phyloP scores from a whole-genome alignment of 805 yeast species.

The Candida montana region DNA sequence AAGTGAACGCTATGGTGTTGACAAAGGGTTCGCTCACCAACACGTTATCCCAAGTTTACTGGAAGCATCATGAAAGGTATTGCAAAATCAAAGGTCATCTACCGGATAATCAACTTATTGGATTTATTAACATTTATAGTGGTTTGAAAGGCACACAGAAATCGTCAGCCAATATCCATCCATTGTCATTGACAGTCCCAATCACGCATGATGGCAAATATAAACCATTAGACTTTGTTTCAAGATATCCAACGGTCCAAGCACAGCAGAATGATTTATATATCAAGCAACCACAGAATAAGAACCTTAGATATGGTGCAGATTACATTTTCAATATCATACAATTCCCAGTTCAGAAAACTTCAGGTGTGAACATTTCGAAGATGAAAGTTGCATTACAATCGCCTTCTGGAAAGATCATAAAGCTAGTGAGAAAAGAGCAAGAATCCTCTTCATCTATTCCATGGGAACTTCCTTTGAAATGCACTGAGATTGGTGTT shows the following conservation, averaged over 20 bases:
- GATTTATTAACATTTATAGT: slow-evolving; percentile 70
- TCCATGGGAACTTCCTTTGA: slow-evolving; percentile 53
- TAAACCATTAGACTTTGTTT: slow-evolving; percentile 62
- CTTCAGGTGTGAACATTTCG: slow-evolving; percentile 9
- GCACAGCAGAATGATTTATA: slow-evolving; percentile 71
- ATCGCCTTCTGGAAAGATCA: slow-evolving; percentile 79
- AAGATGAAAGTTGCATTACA: slow-evolving; percentile 64
- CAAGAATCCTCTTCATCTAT: slow-evolving; percentile 45
- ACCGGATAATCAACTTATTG: slow-evolving; percentile 65
- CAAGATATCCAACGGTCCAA: slow-evolving; percentile 65
- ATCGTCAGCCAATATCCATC: slow-evolving; percentile 54
- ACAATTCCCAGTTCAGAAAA: slow-evolving; percentile 37
- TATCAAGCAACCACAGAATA: slow-evolving; percentile 79
- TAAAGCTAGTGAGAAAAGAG: slow-evolving; percentile 49
- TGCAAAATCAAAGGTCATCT: slow-evolving; percentile 78
- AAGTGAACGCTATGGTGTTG: slow-evolving; percentile 56
- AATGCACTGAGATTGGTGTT: slow-evolving; percentile 65
- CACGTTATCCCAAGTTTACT: slow-evolving; percentile 73
- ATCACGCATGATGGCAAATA: slow-evolving; percentile 64
- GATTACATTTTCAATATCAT: slow-evolving; percentile 60
- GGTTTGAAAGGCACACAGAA: slow-evolving; percentile 59
- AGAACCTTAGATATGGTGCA: slow-evolving; percentile 48
- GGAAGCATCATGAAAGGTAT: slow-evolving; percentile 58
- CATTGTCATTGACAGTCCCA: slow-evolving; percentile 69
- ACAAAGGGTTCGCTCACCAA: slow-evolving; percentile 37